These are phyloP conservation scores for Bolboschoenus planiculmis DNA, from an alignment of 176 grass and related monocot species.

Conservation along the genomic window DNA sequence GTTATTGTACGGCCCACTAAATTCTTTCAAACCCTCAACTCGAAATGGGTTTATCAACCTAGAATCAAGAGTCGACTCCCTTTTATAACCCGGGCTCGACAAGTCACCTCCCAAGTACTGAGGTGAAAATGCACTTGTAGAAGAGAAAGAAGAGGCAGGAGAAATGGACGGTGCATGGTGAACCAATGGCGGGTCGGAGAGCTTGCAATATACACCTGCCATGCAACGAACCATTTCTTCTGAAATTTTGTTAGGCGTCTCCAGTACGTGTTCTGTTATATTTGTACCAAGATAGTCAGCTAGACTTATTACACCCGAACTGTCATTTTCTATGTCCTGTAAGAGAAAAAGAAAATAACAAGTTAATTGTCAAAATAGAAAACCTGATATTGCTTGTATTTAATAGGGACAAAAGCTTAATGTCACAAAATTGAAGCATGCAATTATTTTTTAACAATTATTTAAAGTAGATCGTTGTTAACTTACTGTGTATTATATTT, in stretches of 20 bases:
- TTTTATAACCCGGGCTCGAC: slow-evolving; percentile 66
- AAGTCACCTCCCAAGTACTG: slow-evolving; percentile 56
- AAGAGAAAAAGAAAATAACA: background rate
- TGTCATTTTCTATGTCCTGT: slow-evolving; percentile 9
- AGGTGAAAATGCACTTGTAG: slow-evolving; percentile 71
- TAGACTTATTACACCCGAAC: slow-evolving; percentile 70
- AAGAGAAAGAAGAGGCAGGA: slow-evolving; percentile 73
- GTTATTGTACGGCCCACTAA: slow-evolving; percentile 84
- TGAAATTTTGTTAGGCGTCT: slow-evolving; percentile 82
- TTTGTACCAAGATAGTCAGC: slow-evolving; percentile 90
- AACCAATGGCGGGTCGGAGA: slow-evolving; percentile 76
- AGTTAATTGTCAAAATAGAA: background rate
- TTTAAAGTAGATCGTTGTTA: background rate
- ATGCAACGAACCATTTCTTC: slow-evolving; percentile 97
- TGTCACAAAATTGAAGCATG: background rate
- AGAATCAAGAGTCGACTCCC: slow-evolving; percentile 71
- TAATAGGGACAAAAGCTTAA: background rate
- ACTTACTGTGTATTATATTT: background rate
- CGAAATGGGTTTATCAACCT: slow-evolving; percentile 92
- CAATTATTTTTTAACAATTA: background rate
- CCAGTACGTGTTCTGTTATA: slow-evolving; percentile 71
- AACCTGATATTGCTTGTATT: background rate
- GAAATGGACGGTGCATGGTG: slow-evolving; percentile 52
- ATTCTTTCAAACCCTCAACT: slow-evolving; percentile 89
- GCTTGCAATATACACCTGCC: slow-evolving; percentile 73